Evolutionary conservation across 2,329 filamentous ascomycete genomes (phyloP), one percentile per base, ranked within the genome.

Genomic region (Aspergillus luchuensis): DNA sequence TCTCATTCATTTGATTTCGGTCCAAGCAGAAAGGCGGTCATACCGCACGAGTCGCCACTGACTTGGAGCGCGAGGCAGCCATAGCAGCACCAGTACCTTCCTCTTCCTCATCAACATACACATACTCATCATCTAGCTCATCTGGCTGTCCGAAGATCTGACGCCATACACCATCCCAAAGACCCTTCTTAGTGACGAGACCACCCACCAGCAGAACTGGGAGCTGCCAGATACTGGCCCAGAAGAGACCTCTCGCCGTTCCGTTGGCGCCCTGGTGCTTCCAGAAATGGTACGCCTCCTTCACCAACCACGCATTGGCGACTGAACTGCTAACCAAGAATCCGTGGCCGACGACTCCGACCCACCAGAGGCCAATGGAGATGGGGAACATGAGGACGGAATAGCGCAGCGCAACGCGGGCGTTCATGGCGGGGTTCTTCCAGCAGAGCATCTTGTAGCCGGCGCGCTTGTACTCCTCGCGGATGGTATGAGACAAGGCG

Each of bases 151-250:
- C 90, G 58, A 86, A 81, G 0, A 91, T 78, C 58, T 86, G 85
- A 58, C 82, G 85, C 87, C 90, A 94, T n/a, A 94, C 86, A 15
- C 92, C 84, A 65, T 87, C 85, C 92, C 91, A 95, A 78, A 97
- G 84, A 0, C 93, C 94, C 79, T 92, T 96, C 84, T 99, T 99
- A 77, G 96, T 91, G 58, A 90, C 85, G 76, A 98, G 89, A 2
- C 92, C 94, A 62, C 97, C 81, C 50, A 97, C 92, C 82, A 99
- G 87, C 45, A 98, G 84, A 25, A 89, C 90, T 0, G 95, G 95
- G 51, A 99, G 76, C 79, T 97, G 93, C 95, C 94, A 98, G 8
- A 99, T 92, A 74, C 92, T 97, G 1, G 95, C 93, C 95, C 95
- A 99, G 76, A 99, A 99, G 56, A 99, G 77, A 0, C 89, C 89